phyloP scores from a whole-genome alignment of 768 basidiomycete species.

The Agrocybe chaxingu region DNA sequence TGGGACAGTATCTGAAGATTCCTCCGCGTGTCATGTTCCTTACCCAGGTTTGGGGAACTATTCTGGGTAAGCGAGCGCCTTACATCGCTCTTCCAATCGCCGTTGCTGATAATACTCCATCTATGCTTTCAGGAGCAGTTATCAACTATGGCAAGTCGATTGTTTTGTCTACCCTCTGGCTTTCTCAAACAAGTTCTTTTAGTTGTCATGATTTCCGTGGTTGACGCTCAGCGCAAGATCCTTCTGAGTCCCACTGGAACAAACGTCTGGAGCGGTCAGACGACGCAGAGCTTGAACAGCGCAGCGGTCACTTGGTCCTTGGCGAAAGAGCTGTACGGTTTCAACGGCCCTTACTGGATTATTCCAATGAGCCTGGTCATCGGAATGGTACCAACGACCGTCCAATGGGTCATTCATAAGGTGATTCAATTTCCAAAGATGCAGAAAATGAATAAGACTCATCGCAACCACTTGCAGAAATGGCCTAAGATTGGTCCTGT shows the following conservation, averaged over 20 bases:
- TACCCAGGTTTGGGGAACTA: constrained; percentile 64
- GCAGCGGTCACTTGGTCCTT: constrained; percentile 64
- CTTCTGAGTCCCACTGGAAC: constrained; percentile 51
- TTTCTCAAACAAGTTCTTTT: neutral
- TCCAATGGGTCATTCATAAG: constrained; percentile 54
- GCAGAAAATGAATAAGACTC: neutral
- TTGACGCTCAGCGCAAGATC: constrained; percentile 50
- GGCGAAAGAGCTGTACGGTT: constrained; percentile 54
- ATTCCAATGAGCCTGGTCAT: constrained; percentile 52
- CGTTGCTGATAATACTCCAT: neutral
- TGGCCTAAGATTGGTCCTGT: constrained; percentile 55
- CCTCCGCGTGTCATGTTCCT: constrained; percentile 66
- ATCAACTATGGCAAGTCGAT: constrained; percentile 33
- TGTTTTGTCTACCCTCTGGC: neutral
- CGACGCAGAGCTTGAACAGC: constrained; percentile 50
- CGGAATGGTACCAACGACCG: constrained; percentile 47
- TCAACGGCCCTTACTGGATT: constrained; percentile 52
- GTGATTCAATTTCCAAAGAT: constrained; percentile 23
- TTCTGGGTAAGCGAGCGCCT: constrained; percentile 37
- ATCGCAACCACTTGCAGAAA: constrained; percentile 25
- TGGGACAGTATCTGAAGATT: constrained; percentile 69
- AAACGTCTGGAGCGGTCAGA: constrained; percentile 61
- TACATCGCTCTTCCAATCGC: neutral
- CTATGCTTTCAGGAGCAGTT: constrained; percentile 25
- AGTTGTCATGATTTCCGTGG: constrained; percentile 60